Conservation (phyloP, 2,329 filamentous ascomycete genomes). For the Fusarium sp. region DNA sequence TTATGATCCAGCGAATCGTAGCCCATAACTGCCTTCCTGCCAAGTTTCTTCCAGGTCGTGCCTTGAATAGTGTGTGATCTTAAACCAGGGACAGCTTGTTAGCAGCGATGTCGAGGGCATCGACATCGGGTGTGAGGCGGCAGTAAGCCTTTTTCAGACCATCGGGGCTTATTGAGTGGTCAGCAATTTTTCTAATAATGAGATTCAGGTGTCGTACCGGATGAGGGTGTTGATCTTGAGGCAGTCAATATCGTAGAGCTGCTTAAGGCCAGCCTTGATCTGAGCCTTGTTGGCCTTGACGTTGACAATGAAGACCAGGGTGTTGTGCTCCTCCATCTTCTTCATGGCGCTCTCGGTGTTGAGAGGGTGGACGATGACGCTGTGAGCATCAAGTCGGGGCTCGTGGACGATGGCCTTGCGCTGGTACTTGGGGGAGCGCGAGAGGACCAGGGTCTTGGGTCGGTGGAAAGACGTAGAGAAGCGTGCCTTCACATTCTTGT, state of each 20-base stretch:
- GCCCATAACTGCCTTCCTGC: neutral
- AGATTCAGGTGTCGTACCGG: slow-evolving; percentile 50
- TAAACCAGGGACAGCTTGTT: slow-evolving; percentile 92
- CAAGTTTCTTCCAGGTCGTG: neutral
- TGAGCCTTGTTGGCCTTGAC: slow-evolving; percentile 98
- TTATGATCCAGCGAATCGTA: neutral
- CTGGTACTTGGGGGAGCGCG: neutral
- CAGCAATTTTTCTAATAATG: neutral
- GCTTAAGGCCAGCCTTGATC: slow-evolving; percentile 98
- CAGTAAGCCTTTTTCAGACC: slow-evolving; percentile 99
- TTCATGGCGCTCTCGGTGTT: slow-evolving; percentile 99
- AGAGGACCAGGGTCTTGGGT: neutral
- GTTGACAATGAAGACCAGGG: slow-evolving; percentile 96
- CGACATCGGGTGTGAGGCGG: slow-evolving; percentile 93
- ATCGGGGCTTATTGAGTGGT: slow-evolving; percentile 72
- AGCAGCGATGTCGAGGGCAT: slow-evolving; percentile 98
- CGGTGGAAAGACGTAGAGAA: neutral
- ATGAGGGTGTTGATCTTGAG: slow-evolving; percentile 99
- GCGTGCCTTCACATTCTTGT: neutral
- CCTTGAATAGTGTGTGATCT: neutral
- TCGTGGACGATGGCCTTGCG: neutral
- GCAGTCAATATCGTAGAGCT: slow-evolving; percentile 97
- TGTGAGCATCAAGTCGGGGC: neutral
- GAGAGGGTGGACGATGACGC: slow-evolving; percentile 84
- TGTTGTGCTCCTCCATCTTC: slow-evolving; percentile 99